Evolutionary conservation across 116 monocot genomes (phyloP).

Genomic region (Papilionanthe hybrid): DNA sequence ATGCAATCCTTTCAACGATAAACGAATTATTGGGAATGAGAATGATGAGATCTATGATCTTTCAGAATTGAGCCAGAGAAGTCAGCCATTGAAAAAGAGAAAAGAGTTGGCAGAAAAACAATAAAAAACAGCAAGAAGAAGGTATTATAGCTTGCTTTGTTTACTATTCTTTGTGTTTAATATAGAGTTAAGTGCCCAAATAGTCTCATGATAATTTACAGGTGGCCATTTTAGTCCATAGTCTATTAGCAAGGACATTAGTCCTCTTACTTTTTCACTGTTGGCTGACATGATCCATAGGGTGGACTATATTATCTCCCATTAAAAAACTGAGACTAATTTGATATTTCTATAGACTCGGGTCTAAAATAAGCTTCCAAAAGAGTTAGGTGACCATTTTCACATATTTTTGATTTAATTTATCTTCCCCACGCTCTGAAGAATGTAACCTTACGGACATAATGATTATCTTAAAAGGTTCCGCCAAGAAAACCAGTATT

Average conservation of each 20-base stretch:
- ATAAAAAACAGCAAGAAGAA: constrained; percentile 43
- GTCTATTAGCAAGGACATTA: too few species aligned
- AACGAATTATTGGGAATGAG: constrained; percentile 23
- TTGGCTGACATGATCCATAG: too few species aligned
- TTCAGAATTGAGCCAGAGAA: constrained; percentile 22
- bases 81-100: constrained; percentile 23
- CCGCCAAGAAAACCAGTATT: constrained; percentile 27
- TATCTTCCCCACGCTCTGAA: background rate
- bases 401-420: background rate
- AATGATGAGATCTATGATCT: constrained; percentile 17
- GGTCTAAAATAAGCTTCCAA: too few species aligned
- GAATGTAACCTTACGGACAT: background rate
- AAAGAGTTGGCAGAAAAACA: constrained; percentile 27
- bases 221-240: too few species aligned
- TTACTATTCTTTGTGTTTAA: background rate
- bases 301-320: too few species aligned
- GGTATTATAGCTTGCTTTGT: constrained; percentile 13
- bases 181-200: too few species aligned
- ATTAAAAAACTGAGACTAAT: too few species aligned
- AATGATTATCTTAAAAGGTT: constrained; percentile 18
- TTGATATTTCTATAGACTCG: too few species aligned
- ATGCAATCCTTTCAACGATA: constrained; percentile 10
- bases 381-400: too few species aligned
- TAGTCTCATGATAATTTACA: too few species aligned
- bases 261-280: too few species aligned